A percentile compares a stretch with the other conserved stretches of the same genome.
Evolutionary conservation across 306 rosid species (phyloP).

Genomic region (Quercus ilex): DNA sequence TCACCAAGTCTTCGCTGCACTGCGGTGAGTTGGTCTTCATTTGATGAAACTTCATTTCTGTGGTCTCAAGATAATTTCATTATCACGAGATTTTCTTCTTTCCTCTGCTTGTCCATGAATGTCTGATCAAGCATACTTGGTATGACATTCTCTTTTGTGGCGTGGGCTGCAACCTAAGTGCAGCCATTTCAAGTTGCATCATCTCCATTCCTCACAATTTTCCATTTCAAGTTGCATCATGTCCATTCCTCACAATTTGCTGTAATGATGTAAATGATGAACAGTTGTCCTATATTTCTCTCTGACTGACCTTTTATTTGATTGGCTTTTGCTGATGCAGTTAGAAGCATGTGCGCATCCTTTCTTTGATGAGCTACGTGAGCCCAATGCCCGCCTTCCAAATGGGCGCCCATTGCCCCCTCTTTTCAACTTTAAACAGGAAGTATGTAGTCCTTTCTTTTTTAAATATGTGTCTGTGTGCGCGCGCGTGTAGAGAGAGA

Average conservation of each 20-base stretch:
- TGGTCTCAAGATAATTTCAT: background rate
- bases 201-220: constrained; percentile 5
- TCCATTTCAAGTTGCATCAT: too few species aligned
- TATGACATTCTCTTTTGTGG: constrained; percentile 13
- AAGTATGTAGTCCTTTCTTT: constrained; percentile 53
- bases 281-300: background rate
- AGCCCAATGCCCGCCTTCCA: constrained; percentile 77
- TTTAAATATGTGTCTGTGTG: background rate
- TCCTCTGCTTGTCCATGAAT: background rate
- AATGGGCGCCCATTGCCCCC: constrained; percentile 83
- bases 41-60: background rate
- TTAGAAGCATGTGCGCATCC: constrained; percentile 92
- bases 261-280: background rate
- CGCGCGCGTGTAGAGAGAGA: too few species aligned
- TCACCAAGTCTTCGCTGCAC: constrained; percentile 93
- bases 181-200: constrained; percentile 2
- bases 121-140: background rate
- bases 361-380: constrained; percentile 93
- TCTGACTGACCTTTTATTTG: background rate
- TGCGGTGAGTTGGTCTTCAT: constrained; percentile 58
- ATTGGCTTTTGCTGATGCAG: constrained; percentile 42
- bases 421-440: constrained; percentile 88
- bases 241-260: constrained; percentile 1
- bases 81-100: background rate
- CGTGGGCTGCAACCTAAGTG: constrained; percentile 7